Evolutionary conservation across 176 grass and related monocot species (phyloP).

Genomic region (Oryza brachyantha): DNA sequence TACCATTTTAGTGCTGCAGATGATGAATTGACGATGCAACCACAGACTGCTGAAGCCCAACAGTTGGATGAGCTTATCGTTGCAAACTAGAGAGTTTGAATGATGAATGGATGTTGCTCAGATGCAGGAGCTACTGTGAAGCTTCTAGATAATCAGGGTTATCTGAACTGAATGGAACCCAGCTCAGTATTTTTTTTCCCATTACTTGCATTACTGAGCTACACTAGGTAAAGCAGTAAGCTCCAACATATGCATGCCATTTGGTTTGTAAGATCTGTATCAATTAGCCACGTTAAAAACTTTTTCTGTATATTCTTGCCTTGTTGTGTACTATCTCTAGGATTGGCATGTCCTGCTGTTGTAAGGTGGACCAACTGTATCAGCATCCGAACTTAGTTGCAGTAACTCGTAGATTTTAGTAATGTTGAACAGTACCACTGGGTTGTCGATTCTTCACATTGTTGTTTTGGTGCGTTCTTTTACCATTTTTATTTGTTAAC

Average conservation of each 20-base stretch:
- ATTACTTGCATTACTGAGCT: neutral
- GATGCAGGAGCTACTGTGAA: neutral
- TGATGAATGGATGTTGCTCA: neutral
- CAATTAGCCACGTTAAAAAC: neutral
- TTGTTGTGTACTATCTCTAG: neutral
- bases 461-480: neutral
- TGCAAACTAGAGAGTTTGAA: slow-evolving; percentile 40
- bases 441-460: neutral
- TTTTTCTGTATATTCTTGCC: slow-evolving; percentile 25
- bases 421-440: neutral
- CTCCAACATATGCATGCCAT: slow-evolving; percentile 11
- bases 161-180: neutral
- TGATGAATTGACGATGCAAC: slow-evolving; percentile 56
- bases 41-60: slow-evolving; percentile 33
- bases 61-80: slow-evolving; percentile 76
- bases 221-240: neutral
- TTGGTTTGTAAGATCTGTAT: slow-evolving; percentile 3
- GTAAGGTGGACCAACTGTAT: slow-evolving; percentile 10
- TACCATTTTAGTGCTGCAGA: slow-evolving; percentile 73
- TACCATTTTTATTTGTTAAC: neutral
- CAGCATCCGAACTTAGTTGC: neutral
- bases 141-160: neutral
- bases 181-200: neutral
- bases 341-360: neutral
- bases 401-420: neutral